These are phyloP conservation scores for Calocybe indica DNA, from an alignment of 768 basidiomycete genomes.

Conservation along the genomic window DNA sequence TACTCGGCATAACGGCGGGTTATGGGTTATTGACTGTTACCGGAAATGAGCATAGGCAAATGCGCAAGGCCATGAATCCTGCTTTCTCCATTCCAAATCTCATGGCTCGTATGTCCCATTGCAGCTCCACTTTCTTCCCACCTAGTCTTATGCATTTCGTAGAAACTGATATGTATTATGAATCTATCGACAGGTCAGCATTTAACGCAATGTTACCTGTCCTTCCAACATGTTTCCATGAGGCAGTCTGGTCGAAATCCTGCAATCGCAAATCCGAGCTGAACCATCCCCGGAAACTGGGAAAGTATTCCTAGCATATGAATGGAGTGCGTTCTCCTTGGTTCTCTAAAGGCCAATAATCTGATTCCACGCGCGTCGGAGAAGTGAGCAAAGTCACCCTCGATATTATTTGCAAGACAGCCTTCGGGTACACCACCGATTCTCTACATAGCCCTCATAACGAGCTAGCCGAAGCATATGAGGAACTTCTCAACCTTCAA, in stretches of 20 bases:
- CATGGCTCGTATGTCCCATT: constrained; percentile 23
- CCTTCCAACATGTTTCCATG: constrained; percentile 1
- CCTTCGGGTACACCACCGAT: constrained; percentile 41
- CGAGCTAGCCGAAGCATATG: constrained; percentile 42
- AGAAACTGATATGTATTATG: constrained; percentile 44
- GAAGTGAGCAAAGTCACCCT: constrained; percentile 47
- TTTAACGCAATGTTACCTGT: neutral
- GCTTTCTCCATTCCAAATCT: constrained; percentile 43
- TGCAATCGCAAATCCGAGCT: constrained; percentile 24
- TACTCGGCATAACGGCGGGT: constrained; percentile 35
- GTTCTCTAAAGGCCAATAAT: neutral
- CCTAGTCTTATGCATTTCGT: neutral
- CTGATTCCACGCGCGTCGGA: neutral
- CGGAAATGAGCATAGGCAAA: constrained; percentile 41
- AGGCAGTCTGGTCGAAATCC: constrained; percentile 29
- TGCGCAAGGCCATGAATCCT: constrained; percentile 47
- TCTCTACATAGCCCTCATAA: constrained; percentile 40
- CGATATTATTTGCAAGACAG: constrained; percentile 46
- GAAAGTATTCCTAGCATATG: constrained; percentile 30
- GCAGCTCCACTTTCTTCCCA: neutral
- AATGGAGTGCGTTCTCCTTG: constrained; percentile 35
- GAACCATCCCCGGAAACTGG: constrained; percentile 18
- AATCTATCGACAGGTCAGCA: constrained; percentile 35
- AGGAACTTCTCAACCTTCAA: constrained; percentile 34
- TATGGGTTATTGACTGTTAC: constrained; percentile 44